Percentiles rank a stretch among this genome's conserved stretches.
Conservation (phyloP, 2,329 filamentous ascomycete species). For the Botrytis squamosa region DNA sequence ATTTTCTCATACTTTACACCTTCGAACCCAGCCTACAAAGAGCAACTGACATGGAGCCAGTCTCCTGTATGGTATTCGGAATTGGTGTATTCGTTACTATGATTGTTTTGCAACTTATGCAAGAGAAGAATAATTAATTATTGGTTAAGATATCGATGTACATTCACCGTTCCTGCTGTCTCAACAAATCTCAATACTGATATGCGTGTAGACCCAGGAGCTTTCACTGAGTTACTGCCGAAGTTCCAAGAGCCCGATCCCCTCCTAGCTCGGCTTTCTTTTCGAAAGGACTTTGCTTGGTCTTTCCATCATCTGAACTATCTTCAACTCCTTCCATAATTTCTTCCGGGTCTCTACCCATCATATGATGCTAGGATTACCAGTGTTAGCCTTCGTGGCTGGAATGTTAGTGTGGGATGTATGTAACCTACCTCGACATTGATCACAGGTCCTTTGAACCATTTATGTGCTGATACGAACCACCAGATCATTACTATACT, state of each 20-base stretch:
- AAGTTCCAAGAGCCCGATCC: not conserved
- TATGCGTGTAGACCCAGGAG: not conserved
- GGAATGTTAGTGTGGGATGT: constrained; percentile 15
- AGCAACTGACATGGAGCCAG: constrained; percentile 15
- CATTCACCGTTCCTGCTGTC: not conserved
- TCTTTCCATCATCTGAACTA: constrained; percentile 27
- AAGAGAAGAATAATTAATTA: constrained; percentile 18
- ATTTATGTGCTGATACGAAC: constrained; percentile 58
- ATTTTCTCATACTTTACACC: not conserved
- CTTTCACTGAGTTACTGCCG: not conserved
- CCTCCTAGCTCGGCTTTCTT: constrained; percentile 27
- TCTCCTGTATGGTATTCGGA: constrained; percentile 22
- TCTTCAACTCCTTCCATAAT: constrained; percentile 33
- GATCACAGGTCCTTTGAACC: constrained; percentile 66
- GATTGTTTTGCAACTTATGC: constrained; percentile 20
- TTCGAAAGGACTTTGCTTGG: not conserved
- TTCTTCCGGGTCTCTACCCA: constrained; percentile 30
- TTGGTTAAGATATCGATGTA: not conserved
- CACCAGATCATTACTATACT: constrained; percentile 56
- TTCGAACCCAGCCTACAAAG: not conserved
- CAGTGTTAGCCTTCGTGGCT: constrained; percentile 23
- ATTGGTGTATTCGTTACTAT: constrained; percentile 21
- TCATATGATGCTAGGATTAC: constrained; percentile 35
- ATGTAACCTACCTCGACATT: constrained; percentile 49
- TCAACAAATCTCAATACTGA: not conserved